Base-by-base conservation (phyloP, 2,329 filamentous ascomycete species). In the Fusarium continuum region DNA sequence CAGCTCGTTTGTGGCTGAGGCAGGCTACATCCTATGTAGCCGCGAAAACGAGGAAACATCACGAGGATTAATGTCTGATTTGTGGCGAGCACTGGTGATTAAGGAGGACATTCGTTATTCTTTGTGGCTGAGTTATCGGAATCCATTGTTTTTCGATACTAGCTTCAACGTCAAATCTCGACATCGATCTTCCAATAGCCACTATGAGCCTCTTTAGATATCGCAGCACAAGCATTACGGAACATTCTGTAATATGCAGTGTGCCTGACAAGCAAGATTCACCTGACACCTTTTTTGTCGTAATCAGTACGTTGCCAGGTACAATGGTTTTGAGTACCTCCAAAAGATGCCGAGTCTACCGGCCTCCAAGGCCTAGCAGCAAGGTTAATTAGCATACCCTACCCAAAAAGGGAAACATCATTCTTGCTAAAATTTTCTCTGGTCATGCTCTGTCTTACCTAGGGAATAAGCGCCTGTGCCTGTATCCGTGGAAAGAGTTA, bases 341-440 rank as follows among this genome's bases (percentile, higher is more conserved):
- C 23, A 31, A 28, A 23, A 43, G 41, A 61, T 66, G 65, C 55
- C 68, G 68, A 58, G 57, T 64, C 64, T 61, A 53, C 65, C 68
- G 65, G 59, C 34, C 32, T 13, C 47, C 56, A 55, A 55, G 36
- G 47, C 46, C 39, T 40, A 44, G 41, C 36, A 22, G 43, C 32
- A 53, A 54, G 51, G 59, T 48, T 50, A 44, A 50, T 52, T 26
- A 55, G 50, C 13, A 22, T 34, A 8, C 40, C 7, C 34, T 47
- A 11, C 56, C 55, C 6, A 35, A 60, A 60, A 34, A n/a, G 55
- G n/a, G 55, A 60, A 60, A 41, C 8, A 61, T 47, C 26, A 55
- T 23, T 61, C 17, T 13, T 55, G 14, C 40, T 55, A 60, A 31
- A 32, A 26, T 26, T 46, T 40, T 47, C 28, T 38, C 10, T 41